phyloP scores from a whole-genome alignment of 768 basidiomycete genomes.

The Tephrocybe sp. region DNA sequence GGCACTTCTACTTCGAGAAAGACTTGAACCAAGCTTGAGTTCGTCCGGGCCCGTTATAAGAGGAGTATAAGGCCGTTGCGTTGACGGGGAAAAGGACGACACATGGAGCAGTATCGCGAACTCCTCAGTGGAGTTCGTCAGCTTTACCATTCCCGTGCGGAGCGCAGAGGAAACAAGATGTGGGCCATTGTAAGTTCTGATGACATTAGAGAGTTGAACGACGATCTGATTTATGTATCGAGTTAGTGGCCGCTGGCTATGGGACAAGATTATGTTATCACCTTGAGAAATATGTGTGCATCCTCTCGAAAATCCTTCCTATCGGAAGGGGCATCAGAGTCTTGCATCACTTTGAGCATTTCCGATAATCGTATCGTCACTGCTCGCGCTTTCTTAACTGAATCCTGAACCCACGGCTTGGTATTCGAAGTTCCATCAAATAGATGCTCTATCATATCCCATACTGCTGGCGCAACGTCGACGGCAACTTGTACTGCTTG shows the following conservation, averaged over 20 bases:
- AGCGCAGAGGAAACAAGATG: slow-evolving; percentile 55
- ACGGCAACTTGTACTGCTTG: slow-evolving; percentile 79
- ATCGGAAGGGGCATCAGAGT: slow-evolving; percentile 53
- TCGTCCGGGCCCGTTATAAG: slow-evolving; percentile 46
- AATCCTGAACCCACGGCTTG: slow-evolving; percentile 47
- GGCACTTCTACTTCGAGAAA: slow-evolving; percentile 61
- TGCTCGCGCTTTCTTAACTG: slow-evolving; percentile 59
- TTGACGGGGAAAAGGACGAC: slow-evolving; percentile 72
- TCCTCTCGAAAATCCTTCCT: slow-evolving; percentile 70
- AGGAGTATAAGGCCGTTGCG: slow-evolving; percentile 61
- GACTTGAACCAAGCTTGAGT: slow-evolving; percentile 47
- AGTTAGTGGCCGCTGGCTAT: slow-evolving; percentile 1
- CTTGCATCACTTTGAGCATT: slow-evolving; percentile 57
- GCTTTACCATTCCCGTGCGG: slow-evolving; percentile 67
- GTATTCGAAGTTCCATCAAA: slow-evolving; percentile 45
- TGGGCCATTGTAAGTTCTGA: slow-evolving; percentile 65
- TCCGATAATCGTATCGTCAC: slow-evolving; percentile 64
- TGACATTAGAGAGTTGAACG: slow-evolving; percentile 69
- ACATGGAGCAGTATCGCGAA: slow-evolving; percentile 86
- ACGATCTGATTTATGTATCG: slow-evolving; percentile 53
- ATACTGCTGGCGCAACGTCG: slow-evolving; percentile 77
- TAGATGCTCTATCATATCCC: slow-evolving; percentile 78
- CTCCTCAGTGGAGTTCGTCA: slow-evolving; percentile 85
- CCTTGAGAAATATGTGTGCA: slow-evolving; percentile 82
- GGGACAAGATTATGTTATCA: slow-evolving; percentile 27